Evolutionary conservation across 2,329 filamentous ascomycete genomes (phyloP), one percentile per base, ranked within the genome.

Genomic region (Alternaria gaisen): DNA sequence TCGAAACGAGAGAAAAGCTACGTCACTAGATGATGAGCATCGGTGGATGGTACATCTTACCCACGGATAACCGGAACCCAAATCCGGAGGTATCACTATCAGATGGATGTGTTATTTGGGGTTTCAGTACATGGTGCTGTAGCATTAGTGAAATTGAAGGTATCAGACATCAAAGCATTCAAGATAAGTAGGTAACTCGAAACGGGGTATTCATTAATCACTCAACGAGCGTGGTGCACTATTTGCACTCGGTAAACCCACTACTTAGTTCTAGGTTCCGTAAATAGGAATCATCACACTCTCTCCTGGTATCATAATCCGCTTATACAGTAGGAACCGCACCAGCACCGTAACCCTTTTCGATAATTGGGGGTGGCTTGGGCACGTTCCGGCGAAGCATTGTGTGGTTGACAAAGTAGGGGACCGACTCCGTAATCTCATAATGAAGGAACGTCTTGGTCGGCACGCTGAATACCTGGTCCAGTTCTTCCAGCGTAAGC

Each of bases 381-480:
- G 62, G 56, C 46, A 79, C 74, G 30, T 77, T 76, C 61, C 74
- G 66, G 51, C 77, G 72, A 44, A 82, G 61, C 18, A 82, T 64
- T 55, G 80, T 69, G 34, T 75, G 71, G 67, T 80, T 81, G 71
- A 82, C 64, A 65, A 81, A 81, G 62, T 78, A 82, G 5, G 80
- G 80, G 9, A 81, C 70, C 74, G 73, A 79, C 7, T 75, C 68
- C 16, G 64, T 78, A 28, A 71, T 62, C 61, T 82, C 79, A 65
- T 82, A 78, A n/a, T 63, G 58, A 34, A 82, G 62, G 72, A 74
- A 82, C 2, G 57, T 61, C 58, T 67, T 73, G 2, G 77, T 79
- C 3, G 76, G 77, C 9, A 79, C 75, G 9, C 66, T 72, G 46
- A 79, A 79, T 52, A 79, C 75, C 55, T 75, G 69, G 53, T 76